Evolutionary conservation across 1,284 basidiomycete species (phyloP), one percentile per base, ranked within the genome.

Genomic region (Ceratobasidium sp.): DNA sequence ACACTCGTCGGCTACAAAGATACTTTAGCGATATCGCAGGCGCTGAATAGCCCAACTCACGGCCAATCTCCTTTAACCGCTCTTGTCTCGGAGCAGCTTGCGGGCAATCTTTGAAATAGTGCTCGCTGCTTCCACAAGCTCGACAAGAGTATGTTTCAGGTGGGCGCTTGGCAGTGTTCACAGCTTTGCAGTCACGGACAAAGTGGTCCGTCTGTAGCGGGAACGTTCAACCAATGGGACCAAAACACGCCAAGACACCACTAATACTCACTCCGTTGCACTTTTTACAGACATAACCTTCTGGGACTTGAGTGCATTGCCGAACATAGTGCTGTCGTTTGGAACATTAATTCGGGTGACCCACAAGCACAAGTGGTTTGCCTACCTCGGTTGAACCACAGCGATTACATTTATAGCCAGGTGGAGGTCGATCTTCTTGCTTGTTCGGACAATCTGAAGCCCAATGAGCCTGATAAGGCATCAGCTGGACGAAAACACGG

Each of bases 91-190:
- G 66, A 77, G 85, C 86, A 9, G 86, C 87, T n/a, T 88, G 83
- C 0, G 90, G 88, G 77, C 95, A 97, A 77, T 96, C 94, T 71
- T 92, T 88, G 58, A 96, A 85, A 77, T 88, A 92, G 81, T 97
- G 95, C 2, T 84, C 83, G 64, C 90, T 89, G 76, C 90, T 92
- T 21, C 91, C 94, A 79, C 94, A 96, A 3, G 92, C 93, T 62
- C 92, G 86, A 80, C 94, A 96, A 8, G 92, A 85, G 76, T 96
- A 96, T 46, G 67, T 70, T 25, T 92, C 92, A 78, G 88, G 84
- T 73, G 85, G 90, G 5, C 92, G 92, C 79, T 92, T 93, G 49
- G 90, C 89, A 0, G 90, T 92, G 77, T 92, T 90, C 2, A 89
- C 91, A 4, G 89, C 88, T 0, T 94, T 93, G 79, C 94, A 96